These are phyloP conservation scores for Neurospora sp. DNA, from an alignment of 495 filamentous ascomycete species.

Conservation along the genomic window DNA sequence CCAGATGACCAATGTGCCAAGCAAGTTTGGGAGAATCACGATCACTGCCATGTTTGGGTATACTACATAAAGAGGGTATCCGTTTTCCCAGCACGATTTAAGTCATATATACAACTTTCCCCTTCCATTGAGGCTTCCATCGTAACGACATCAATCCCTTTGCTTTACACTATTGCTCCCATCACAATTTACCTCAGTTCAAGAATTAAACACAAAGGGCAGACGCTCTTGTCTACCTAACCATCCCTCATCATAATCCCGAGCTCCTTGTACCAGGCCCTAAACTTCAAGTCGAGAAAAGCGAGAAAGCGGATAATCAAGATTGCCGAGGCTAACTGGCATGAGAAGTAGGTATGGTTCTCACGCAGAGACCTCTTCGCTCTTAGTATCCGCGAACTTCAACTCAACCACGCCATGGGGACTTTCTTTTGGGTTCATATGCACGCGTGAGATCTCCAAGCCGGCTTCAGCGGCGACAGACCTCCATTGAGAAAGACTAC, in stretches of 20 bases:
- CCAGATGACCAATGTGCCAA: not conserved
- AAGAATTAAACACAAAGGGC: not conserved
- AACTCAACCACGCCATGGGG: conserved; percentile 21
- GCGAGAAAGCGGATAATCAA: too few species aligned
- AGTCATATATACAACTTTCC: not conserved
- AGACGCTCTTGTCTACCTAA: not conserved
- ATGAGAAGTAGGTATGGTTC: not conserved
- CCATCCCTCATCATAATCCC: not conserved
- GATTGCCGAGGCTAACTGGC: too few species aligned
- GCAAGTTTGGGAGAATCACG: not conserved
- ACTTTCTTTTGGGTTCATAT: conserved; percentile 10
- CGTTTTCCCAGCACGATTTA: not conserved
- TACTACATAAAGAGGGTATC: not conserved
- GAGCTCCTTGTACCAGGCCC: too few species aligned
- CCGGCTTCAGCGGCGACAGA: conserved; percentile 19
- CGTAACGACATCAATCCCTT: not conserved
- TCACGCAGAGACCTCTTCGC: not conserved
- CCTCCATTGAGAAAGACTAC: conserved; percentile 21
- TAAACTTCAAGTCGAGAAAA: too few species aligned
- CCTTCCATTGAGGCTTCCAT: not conserved
- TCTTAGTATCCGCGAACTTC: not conserved
- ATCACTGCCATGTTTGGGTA: not conserved
- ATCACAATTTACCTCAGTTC: not conserved
- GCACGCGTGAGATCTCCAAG: conserved; percentile 23
- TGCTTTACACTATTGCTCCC: not conserved